Base-by-base conservation (phyloP, 495 filamentous ascomycete genomes). In the Neurospora sp. region DNA sequence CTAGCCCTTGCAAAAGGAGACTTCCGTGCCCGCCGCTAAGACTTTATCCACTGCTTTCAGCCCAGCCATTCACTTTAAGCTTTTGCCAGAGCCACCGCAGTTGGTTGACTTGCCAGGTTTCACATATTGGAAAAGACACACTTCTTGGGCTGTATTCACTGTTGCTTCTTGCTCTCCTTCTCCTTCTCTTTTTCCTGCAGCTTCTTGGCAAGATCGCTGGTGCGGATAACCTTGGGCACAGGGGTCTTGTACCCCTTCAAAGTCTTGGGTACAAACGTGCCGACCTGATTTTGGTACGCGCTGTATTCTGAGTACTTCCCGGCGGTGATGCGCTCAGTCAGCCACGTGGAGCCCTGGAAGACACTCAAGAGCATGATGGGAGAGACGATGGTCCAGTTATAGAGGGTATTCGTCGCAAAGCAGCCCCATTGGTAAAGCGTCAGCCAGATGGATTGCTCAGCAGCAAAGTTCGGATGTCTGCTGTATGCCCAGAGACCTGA, bases 371-470 rank as follows among this genome's bases (percentile, higher is more conserved):
- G 92, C 35, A 85, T 83, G 5, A 92, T 14, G 0, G 90, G 85
- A 14, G 95, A 96, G n/a, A 89, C 73, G 20, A 86, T 88, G 3
- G 91, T 88, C 94, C 94, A 99, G 81, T 91, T 94, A 79, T 88
- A 89, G 68, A 89, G 86, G 8, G 83, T 87, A 44, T 89, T 87
- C 20, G 90, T 92, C 71, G 87, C 85, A 79, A 85, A 93, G 81
- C 90, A 93, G 73, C 86, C 87, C 96, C 96, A 99, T 72, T 91
- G 85, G 79, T 98, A 98, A 71, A 98, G 78, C 37, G 87, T 78
- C 42, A 97, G 81, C 96, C 96, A 99, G 78, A 98, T 89, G 38
- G 90, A 87, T 82, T 98, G 95, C 81, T 99, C 96, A 45, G 93
- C 92, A 38, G 90, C 88, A 78, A 98, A 98, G 82, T 98, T 98